Percentiles rank a stretch among this genome's conserved stretches.
These are phyloP conservation scores for Starmerella tilneyi DNA, from an alignment of 805 yeast genomes.

Conservation along the genomic window DNA sequence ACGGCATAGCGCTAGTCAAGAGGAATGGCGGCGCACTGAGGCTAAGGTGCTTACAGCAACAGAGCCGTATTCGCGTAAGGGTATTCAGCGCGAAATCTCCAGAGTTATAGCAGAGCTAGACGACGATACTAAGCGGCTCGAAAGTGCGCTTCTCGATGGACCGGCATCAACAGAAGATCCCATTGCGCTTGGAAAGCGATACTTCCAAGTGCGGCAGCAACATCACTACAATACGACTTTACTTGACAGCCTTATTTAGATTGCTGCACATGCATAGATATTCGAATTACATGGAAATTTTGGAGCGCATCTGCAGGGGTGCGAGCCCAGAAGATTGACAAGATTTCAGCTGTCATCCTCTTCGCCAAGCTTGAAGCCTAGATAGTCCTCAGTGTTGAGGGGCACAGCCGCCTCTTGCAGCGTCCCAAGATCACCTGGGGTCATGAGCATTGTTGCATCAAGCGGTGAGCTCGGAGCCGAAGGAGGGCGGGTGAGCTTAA, in stretches of 20 bases:
- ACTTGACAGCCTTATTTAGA: constrained; percentile 1
- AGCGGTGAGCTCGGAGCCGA: constrained; percentile 97
- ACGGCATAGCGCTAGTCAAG: constrained; percentile 18
- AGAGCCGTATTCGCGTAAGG: constrained; percentile 34
- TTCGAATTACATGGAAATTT: too few species aligned
- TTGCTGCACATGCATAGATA: not conserved
- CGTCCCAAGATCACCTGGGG: constrained; percentile 97
- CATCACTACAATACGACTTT: not conserved
- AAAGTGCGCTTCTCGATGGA: not conserved
- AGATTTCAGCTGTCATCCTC: constrained; percentile 22
- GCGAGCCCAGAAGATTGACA: too few species aligned
- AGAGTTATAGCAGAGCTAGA: not conserved
- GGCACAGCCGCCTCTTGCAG: constrained; percentile 77
- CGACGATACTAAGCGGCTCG: not conserved
- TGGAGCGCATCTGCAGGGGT: too few species aligned
- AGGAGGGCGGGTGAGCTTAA: constrained; percentile 76
- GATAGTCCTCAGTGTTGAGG: constrained; percentile 62
- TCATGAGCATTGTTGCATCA: constrained; percentile 64
- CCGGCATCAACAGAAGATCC: not conserved
- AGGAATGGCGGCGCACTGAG: constrained; percentile 15
- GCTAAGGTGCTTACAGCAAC: constrained; percentile 31
- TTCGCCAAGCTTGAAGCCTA: constrained; percentile 36
- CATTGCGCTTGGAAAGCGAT: constrained; percentile 4
- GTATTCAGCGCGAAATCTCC: constrained; percentile 23
- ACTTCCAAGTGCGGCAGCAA: not conserved